Percentiles rank a stretch among this genome's conserved stretches.
These are phyloP conservation scores for Tetracentron sinense DNA, from an alignment of 164 flowering plant genomes.

Conservation along the genomic window DNA sequence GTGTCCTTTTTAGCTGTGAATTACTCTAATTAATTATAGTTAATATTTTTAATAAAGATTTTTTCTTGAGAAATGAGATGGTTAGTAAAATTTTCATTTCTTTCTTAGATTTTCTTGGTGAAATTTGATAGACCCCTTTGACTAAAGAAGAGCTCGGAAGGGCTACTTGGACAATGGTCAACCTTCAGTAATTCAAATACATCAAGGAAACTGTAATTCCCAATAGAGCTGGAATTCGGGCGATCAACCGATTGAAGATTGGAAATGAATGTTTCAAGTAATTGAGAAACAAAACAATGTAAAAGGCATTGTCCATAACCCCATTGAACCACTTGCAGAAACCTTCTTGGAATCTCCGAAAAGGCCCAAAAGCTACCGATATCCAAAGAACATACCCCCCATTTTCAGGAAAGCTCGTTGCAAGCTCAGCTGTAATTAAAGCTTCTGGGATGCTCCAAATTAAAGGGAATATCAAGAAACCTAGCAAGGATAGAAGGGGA, in stretches of 20 bases:
- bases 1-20: too few species aligned
- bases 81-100: too few species aligned
- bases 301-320: conserved; percentile 86
- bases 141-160: conserved; percentile 68
- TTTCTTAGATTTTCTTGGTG: too few species aligned
- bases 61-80: too few species aligned
- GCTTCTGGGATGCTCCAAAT: conserved; percentile 96
- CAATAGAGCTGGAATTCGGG: conserved; percentile 65
- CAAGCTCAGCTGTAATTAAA: conserved; percentile 77
- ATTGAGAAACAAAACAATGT: conserved; percentile 81
- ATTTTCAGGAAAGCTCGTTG: conserved; percentile 78
- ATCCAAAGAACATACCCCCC: conserved; percentile 93
- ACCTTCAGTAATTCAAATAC: conserved; percentile 72
- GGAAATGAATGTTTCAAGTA: conserved; percentile 79
- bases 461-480: conserved; percentile 74
- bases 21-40: too few species aligned
- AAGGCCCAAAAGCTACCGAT: conserved; percentile 82
- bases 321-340: conserved; percentile 95
- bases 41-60: too few species aligned
- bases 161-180: conserved; percentile 79
- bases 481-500: conserved; percentile 72
- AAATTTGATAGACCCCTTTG: conserved; percentile 58
- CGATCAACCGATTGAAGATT: conserved; percentile 37
- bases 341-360: conserved; percentile 95
- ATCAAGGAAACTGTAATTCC: conserved; percentile 70